Evolutionary conservation across 2,329 filamentous ascomycete species (phyloP), one percentile per base, ranked within the genome.

Genomic region (Trichoderma sp.): DNA sequence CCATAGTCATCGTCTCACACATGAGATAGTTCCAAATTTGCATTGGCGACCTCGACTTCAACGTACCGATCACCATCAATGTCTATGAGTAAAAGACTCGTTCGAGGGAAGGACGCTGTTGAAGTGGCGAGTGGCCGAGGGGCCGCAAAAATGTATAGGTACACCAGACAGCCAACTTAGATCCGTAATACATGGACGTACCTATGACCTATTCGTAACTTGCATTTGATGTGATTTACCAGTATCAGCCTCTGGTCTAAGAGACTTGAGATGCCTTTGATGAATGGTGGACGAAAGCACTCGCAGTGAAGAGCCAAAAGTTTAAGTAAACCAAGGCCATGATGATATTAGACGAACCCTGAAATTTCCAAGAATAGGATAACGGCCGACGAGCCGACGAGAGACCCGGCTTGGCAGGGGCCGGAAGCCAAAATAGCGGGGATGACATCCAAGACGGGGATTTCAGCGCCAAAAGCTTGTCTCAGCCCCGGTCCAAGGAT

Each of bases 11-110:
- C 34, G 6, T 47, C 36, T 63, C 9, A 63, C 61, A 47, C 17
- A 55, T 53, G 6, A 26, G n/a, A 50, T 20, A 66, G 63, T 66
- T 66, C 47, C 63, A 66, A 66, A 66, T 66, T 36, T 66, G 63
- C 63, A 66, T 66, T 20, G 63, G 63, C 28, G 63, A 66, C 3
- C 47, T 66, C 20, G 63, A 66, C 20, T 66, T 66, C 39, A 66
- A 66, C 6, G 32, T 55, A 23, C 63, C 63, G 23, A 34, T 66
- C 28, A 66, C 63, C 43, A 66, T 66, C 43, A 66, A 66, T 23
- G 23, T 66, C 47, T 66, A 66, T 20, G 61, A 63, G 8, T 63
- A 26, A 47, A 43, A 47, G 36, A 17, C 5, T 28, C 15, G 13
- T 30, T 50, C 36, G 6, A n/a, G 36, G 3, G 43, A 63, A 63